Evolutionary conservation across 768 basidiomycete species (phyloP), one percentile per base, ranked within the genome.

Genomic region (Tricholoma matsutake): DNA sequence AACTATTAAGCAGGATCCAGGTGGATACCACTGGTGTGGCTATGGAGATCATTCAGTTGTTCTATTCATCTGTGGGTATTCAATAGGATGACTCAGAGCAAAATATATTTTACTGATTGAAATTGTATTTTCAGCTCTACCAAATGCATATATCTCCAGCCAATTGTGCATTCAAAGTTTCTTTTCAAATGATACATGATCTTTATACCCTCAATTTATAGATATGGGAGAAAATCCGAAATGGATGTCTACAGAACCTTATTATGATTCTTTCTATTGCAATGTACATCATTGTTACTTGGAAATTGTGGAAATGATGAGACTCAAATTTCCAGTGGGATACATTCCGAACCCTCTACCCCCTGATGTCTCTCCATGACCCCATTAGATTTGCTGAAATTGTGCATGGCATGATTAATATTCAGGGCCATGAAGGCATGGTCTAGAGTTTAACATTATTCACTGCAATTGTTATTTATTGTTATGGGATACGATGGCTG

Each of bases 241-340:
- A 53, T 87, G 86, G 86, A 78, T 80, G 54, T 87, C 86, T 0
- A 78, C 78, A 0, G 86, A 87, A 63, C 86, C 86, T 0, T 88
- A 88, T 62, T 87, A 78, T 58, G 86, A 88, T 68, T 86, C 86
- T 0, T 78, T 86, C 55, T 87, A 88, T 62, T 88, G 86, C 72
- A 87, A 88, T 59, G 86, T 85, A 61, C n/a, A 80, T 65, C 9
- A 9, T 32, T 41, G 4, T 43, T 20, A n/a, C 28, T 57, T 59
- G 4, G 29, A 34, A 35, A 14, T 56, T 6, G 53, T 32, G 22
- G 22, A 25, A 25, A 25, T 25, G 22, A 25, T 25, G 22, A 53
- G 3, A 41, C 45, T 58, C 28, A 16, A 52, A 11, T 14, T 22
- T 25, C 18, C 32, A 86, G 84, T 86, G 86, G 86, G 86, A 88